These are phyloP conservation scores for Angomonas ambiguus DNA, from an alignment of 208 protist species.

Conservation along the genomic window DNA sequence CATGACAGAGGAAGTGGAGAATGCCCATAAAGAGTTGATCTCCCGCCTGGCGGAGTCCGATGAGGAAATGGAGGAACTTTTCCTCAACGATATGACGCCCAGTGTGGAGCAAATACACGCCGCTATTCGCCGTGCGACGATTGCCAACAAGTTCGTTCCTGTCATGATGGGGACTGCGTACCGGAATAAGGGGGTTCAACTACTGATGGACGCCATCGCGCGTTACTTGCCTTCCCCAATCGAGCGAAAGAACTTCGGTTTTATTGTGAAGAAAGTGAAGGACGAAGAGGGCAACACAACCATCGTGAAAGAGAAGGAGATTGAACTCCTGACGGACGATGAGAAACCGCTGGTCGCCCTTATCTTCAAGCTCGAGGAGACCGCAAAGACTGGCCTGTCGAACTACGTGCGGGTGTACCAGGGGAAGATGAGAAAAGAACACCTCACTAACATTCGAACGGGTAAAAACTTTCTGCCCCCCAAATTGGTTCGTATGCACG, in stretches of 20 bases:
- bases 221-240: conserved; percentile 95
- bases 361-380: conserved; percentile 99
- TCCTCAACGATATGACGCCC: conserved; percentile 91
- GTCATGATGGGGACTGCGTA: conserved; percentile 97
- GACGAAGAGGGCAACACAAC: conserved; percentile 82
- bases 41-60: conserved; percentile 94
- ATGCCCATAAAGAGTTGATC: conserved; percentile 88
- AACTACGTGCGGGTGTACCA: conserved; percentile 99
- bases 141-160: conserved; percentile 95
- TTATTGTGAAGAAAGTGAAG: conserved; percentile 76
- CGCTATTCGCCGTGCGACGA: conserved; percentile 91
- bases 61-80: conserved; percentile 91
- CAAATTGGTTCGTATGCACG: conserved; percentile 98
- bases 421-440: conserved; percentile 92
- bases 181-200: conserved; percentile 98
- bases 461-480: conserved; percentile 91
- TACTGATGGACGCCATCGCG: conserved; percentile 96
- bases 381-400: conserved; percentile 93
- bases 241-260: conserved; percentile 87
- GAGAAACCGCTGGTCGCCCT: conserved; percentile 94
- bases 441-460: conserved; percentile 84
- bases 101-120: conserved; percentile 86
- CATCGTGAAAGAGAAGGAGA: conserved; percentile 67
- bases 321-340: conserved; percentile 82
- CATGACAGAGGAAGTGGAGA: conserved; percentile 68